Evolutionary conservation across 2,329 filamentous ascomycete species (phyloP).

Genomic region (Trichoderma atroviride): DNA sequence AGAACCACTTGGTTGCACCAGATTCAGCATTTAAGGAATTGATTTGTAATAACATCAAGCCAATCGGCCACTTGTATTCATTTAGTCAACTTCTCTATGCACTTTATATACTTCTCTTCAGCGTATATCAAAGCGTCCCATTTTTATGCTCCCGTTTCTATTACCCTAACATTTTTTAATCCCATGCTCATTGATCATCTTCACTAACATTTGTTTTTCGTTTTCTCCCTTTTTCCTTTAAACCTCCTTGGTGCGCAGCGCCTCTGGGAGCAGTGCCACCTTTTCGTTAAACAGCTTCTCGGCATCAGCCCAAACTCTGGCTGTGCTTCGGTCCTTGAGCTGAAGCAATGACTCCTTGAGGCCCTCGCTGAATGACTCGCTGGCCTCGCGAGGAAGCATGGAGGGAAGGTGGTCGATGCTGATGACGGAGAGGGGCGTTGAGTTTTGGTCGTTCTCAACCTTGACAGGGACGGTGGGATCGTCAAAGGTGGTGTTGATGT

Average conservation of each 20-base stretch:
- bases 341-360: constrained; percentile 76
- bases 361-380: constrained; percentile 79
- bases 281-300: constrained; percentile 84
- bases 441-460: constrained; percentile 44
- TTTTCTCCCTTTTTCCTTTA: background rate
- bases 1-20: background rate
- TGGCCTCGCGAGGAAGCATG: constrained; percentile 82
- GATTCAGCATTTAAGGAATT: background rate
- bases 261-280: constrained; percentile 66
- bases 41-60: background rate
- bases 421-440: constrained; percentile 70
- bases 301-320: constrained; percentile 81
- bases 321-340: constrained; percentile 72
- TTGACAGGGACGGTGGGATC: constrained; percentile 76
- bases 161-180: background rate
- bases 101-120: background rate
- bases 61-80: background rate
- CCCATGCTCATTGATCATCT: background rate
- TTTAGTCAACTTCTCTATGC: background rate
- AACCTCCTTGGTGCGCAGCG: constrained; percentile 17
- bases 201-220: background rate
- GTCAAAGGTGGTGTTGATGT: constrained; percentile 81
- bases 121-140: background rate
- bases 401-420: constrained; percentile 85
- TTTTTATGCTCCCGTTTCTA: background rate